Evolutionary conservation across 257 asterid genomes (phyloP), one percentile per base, ranked within the genome.

Genomic region (Datura wrightii): DNA sequence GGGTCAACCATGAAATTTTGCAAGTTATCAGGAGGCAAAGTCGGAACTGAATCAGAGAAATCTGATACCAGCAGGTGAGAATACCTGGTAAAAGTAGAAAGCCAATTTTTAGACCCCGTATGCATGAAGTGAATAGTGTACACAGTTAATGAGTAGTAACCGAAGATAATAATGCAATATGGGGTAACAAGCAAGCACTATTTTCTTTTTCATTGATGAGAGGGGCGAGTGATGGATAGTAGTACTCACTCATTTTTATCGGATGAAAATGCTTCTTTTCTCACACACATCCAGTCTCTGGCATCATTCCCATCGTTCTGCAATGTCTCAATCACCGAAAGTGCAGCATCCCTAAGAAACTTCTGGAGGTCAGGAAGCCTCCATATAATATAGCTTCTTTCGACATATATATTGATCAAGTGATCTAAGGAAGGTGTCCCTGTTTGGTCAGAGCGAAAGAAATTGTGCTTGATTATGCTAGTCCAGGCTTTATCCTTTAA

Each of bases 321-420:
- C 85, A 91, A 83, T 80, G 82, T 85, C 67, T 86, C 93, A 76
- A 92, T 89, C 84, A 93, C 95, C 72, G 84, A 80, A 69, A 89
- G 85, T 71, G 98, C 95, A 3, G 98, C 91, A 65, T 93, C 94
- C 72, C 89, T 86, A 19, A 96, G 92, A 65, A 93, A 80, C 84
- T 90, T 96, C 85, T 96, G 99, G 82, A 96, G 89, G 86, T 91
- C 97, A 74, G 98, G 99, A 58, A 96, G 98, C 92, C 99, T 92
- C 99, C 98, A 96, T 81, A 96, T 81, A 58, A 96, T 84, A 84
- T 96, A 93, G 89, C 93, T 92, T 90, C 93, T 92, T 86, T 96
- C 99, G 39, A 96, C 93, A 70, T 93, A 96, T 83, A 96, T 89
- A 15, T 88, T 89, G 63, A 92, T 91, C 92, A 96, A 88, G 89